These are phyloP conservation scores for Solanum chilense DNA, from an alignment of 257 asterid species.

Conservation along the genomic window DNA sequence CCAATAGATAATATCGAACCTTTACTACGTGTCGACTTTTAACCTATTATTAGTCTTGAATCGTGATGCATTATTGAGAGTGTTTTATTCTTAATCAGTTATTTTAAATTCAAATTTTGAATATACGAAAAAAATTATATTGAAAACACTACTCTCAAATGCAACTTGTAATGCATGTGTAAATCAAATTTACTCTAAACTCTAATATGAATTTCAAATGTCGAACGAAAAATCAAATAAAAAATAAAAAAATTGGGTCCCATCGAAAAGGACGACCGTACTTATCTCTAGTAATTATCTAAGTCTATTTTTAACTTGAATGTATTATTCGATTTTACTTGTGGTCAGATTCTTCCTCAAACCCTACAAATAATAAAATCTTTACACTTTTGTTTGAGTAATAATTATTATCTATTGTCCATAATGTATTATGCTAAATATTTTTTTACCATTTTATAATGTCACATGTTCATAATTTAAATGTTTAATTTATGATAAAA, in stretches of 20 bases:
- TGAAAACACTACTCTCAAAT: accelerated
- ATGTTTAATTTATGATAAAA: no score
- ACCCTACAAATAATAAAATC: background rate
- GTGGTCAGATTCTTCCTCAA: background rate
- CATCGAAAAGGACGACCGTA: slow-evolving; percentile 36
- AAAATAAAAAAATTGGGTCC: slow-evolving; percentile 6
- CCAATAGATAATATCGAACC: slow-evolving; percentile 26
- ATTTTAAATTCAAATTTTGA: accelerated
- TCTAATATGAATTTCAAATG: accelerated
- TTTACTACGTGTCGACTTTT: slow-evolving; percentile 36
- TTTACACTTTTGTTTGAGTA: background rate
- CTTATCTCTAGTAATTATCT: slow-evolving; percentile 20
- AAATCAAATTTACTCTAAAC: accelerated
- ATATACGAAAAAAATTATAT: accelerated
- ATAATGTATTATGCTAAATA: no score
- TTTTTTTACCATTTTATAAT: no score
- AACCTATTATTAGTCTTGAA: slow-evolving; percentile 18
- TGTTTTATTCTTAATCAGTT: no score
- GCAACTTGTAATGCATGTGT: accelerated
- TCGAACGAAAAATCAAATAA: accelerated
- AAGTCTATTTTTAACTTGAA: background rate
- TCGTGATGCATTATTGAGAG: no score
- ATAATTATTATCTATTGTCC: no score
- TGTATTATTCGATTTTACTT: background rate
- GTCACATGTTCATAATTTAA: accelerated